These are phyloP conservation scores for Diaporthe longicolla DNA, from an alignment of 2,329 filamentous ascomycete species.

Conservation along the genomic window DNA sequence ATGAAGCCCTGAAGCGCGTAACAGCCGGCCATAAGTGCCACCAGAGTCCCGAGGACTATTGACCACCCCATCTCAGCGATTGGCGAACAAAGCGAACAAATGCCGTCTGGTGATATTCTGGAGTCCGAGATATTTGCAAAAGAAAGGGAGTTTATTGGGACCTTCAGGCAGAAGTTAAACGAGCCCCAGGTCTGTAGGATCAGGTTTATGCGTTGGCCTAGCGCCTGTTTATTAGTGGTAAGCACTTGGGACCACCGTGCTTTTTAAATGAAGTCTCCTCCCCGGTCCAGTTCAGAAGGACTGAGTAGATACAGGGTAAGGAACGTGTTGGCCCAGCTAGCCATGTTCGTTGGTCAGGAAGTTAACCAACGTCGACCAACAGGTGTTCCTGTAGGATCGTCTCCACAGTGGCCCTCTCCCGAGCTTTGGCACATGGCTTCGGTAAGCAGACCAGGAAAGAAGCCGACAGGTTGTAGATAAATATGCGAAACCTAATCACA, in stretches of 20 bases:
- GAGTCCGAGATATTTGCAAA: not conserved
- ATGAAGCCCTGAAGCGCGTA: constrained; percentile 33
- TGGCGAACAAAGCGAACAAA: not conserved
- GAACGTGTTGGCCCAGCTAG: not conserved
- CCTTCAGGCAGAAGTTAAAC: not conserved
- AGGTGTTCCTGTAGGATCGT: constrained; percentile 6
- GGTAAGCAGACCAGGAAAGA: not conserved
- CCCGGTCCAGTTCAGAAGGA: not conserved
- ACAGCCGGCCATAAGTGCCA: constrained; percentile 12
- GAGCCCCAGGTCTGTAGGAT: not conserved
- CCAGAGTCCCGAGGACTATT: not conserved
- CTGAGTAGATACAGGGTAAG: too few species aligned
- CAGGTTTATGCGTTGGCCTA: not conserved
- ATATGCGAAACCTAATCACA: not conserved
- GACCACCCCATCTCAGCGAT: not conserved
- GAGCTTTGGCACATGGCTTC: not conserved
- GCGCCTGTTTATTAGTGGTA: not conserved
- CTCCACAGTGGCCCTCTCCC: not conserved
- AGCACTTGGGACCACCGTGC: not conserved
- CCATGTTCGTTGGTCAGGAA: not conserved
- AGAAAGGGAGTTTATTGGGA: not conserved
- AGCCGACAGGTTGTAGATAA: not conserved
- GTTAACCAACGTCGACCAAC: too few species aligned
- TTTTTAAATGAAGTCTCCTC: not conserved
- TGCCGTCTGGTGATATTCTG: not conserved